Conservation (phyloP, 768 basidiomycete genomes). For the Boletus subparvulus region DNA sequence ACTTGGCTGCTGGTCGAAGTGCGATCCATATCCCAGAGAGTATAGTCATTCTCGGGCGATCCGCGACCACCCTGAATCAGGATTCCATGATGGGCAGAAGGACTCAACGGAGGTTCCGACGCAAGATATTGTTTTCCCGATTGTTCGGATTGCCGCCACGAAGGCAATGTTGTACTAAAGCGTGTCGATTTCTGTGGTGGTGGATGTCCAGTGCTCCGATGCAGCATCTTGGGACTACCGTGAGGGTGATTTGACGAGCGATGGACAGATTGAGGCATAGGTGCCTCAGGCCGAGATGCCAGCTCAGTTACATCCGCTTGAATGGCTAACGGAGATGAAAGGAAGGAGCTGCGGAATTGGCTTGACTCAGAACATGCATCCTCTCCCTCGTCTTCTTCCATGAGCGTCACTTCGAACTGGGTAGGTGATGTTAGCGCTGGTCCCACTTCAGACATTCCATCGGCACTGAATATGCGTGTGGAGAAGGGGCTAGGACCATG, state of each 20-base stretch:
- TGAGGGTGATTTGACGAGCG: not conserved
- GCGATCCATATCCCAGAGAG: constrained; percentile 1
- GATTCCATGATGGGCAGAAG: not conserved
- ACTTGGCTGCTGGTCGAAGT: not conserved
- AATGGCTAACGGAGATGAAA: constrained; percentile 10
- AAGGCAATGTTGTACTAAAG: not conserved
- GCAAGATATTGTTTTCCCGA: not conserved
- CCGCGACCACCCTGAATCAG: not conserved
- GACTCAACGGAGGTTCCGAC: not conserved
- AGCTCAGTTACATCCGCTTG: constrained; percentile 1
- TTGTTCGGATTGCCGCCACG: not conserved
- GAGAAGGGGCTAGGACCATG: constrained; percentile 29
- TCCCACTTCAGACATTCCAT: constrained; percentile 23
- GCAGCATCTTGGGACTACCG: not conserved
- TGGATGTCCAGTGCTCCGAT: not conserved
- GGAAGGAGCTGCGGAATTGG: constrained; percentile 6
- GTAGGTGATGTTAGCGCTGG: constrained; percentile 21
- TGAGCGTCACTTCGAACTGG: constrained; percentile 17
- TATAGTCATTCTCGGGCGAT: not conserved
- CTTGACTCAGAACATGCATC: constrained; percentile 14
- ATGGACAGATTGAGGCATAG: not conserved
- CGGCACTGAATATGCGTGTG: constrained; percentile 17
- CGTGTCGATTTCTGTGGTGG: constrained; percentile 2
- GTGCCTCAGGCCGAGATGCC: not conserved
- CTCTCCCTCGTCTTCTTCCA: constrained; percentile 22